These are phyloP conservation scores for Zoysia matrella DNA, from an alignment of 202 grass and related monocot genomes.

Conservation along the genomic window DNA sequence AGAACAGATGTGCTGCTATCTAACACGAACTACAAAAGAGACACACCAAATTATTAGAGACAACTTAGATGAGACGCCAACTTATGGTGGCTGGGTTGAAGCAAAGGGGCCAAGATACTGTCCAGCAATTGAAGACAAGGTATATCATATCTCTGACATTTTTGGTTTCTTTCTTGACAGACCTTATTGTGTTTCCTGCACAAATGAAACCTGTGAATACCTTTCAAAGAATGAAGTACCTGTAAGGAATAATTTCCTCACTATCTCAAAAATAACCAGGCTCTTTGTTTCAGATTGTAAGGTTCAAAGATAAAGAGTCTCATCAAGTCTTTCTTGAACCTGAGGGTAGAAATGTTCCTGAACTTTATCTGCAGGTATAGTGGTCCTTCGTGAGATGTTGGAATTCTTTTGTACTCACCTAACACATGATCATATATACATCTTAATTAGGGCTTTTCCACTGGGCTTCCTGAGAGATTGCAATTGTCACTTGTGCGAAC, in stretches of 20 bases:
- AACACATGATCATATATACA: constrained; percentile 15
- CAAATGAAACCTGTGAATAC: constrained; percentile 28
- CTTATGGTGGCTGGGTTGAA: constrained; percentile 99
- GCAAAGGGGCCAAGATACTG: constrained; percentile 97
- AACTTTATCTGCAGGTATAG: constrained; percentile 92
- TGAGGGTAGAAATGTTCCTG: constrained; percentile 91
- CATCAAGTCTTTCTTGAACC: constrained; percentile 99
- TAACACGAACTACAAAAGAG: constrained; percentile 87
- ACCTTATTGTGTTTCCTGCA: constrained; percentile 19
- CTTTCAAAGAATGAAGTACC: not conserved
- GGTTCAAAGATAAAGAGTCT: constrained; percentile 97
- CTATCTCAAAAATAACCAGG: constrained; percentile 23
- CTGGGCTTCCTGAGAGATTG: constrained; percentile 87
- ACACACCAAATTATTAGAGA: constrained; percentile 92
- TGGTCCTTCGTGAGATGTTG: constrained; percentile 3
- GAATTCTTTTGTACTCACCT: constrained; percentile 21
- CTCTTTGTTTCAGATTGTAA: constrained; percentile 77
- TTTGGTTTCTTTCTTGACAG: constrained; percentile 3
- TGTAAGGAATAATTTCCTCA: constrained; percentile 6
- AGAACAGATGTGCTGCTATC: constrained; percentile 97
- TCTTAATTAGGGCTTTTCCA: constrained; percentile 85
- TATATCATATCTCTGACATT: constrained; percentile 41
- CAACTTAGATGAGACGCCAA: constrained; percentile 92
- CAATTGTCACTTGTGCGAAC: constrained; percentile 88
- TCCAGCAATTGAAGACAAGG: constrained; percentile 98